Conservation (phyloP, 1,284 basidiomycete species). For the Cerrena zonata region DNA sequence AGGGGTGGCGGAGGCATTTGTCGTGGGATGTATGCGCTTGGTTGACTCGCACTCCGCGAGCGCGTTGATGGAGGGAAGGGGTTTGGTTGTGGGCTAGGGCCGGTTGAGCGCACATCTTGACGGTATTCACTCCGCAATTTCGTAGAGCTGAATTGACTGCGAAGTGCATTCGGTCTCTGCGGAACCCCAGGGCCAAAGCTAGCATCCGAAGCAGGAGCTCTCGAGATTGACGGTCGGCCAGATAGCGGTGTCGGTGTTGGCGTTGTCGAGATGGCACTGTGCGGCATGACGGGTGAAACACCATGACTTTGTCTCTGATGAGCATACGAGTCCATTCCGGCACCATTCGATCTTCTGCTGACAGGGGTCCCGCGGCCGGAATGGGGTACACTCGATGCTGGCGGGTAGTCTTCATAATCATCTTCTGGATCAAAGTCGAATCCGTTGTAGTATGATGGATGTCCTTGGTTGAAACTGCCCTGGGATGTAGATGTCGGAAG, state of each 20-base stretch:
- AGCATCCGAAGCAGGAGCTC: conserved; percentile 47
- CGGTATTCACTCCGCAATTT: conserved; percentile 53
- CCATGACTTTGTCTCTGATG: conserved; percentile 20
- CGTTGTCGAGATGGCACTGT: conserved; percentile 8
- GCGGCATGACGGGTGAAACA: conserved; percentile 13
- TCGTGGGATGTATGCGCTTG: conserved; percentile 58
- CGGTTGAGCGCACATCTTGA: conserved; percentile 21
- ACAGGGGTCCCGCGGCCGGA: conserved; percentile 70
- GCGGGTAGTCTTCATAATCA: conserved; percentile 68
- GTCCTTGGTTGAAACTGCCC: conserved; percentile 36
- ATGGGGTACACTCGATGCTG: conserved; percentile 39
- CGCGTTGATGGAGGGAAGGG: conserved; percentile 34
- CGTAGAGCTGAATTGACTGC: conserved; percentile 69
- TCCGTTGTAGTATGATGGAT: conserved; percentile 57
- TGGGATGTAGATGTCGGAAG: conserved; percentile 24
- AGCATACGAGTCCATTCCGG: conserved; percentile 32
- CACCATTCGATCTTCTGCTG: conserved; percentile 48
- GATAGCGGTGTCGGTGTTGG: conserved; percentile 14
- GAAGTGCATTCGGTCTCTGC: conserved; percentile 43
- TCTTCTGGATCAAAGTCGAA: conserved; percentile 66
- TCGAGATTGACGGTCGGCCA: conserved; percentile 41
- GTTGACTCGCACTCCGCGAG: conserved; percentile 72
- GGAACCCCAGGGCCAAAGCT: conserved; percentile 42
- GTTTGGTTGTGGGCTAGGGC: conserved; percentile 18
- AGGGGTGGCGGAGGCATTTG: conserved; percentile 48